These are phyloP conservation scores for Coniella vitis DNA, from an alignment of 2,329 filamentous ascomycete species.

Conservation along the genomic window DNA sequence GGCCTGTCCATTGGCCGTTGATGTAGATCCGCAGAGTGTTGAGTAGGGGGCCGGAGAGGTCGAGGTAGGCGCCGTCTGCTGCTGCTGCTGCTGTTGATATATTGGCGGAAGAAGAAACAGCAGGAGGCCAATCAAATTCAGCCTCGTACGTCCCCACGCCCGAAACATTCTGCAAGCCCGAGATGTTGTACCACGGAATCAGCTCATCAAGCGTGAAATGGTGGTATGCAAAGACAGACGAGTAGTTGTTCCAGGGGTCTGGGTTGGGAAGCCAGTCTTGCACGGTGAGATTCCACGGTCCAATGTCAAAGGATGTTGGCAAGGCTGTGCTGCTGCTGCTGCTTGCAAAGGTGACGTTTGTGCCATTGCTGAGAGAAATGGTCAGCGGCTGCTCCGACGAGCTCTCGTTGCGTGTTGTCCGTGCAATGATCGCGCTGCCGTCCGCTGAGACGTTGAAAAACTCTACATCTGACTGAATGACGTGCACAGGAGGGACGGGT, in stretches of 20 bases:
- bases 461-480: background rate
- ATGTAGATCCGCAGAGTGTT: slow-evolving; percentile 2
- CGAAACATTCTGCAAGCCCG: background rate
- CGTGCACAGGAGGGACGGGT: background rate
- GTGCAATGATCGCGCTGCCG: background rate
- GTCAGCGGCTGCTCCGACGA: background rate
- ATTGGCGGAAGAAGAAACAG: too few species aligned
- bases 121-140: background rate
- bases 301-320: background rate
- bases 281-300: slow-evolving; percentile 4
- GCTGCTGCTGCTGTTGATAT: background rate
- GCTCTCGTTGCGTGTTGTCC: background rate
- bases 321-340: background rate
- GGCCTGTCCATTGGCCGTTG: slow-evolving; percentile 4
- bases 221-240: slow-evolving; percentile 4
- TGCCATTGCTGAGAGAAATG: background rate
- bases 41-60: background rate
- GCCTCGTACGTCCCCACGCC: slow-evolving; percentile 6
- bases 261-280: slow-evolving; percentile 8
- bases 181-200: slow-evolving; percentile 8
- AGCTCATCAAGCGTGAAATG: slow-evolving; percentile 1
- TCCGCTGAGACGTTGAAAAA: background rate
- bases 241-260: slow-evolving; percentile 3
- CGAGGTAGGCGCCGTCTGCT: slow-evolving; percentile 2
- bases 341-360: background rate